Conservation (phyloP, 768 basidiomycete genomes). For the Scleroderma bovista region DNA sequence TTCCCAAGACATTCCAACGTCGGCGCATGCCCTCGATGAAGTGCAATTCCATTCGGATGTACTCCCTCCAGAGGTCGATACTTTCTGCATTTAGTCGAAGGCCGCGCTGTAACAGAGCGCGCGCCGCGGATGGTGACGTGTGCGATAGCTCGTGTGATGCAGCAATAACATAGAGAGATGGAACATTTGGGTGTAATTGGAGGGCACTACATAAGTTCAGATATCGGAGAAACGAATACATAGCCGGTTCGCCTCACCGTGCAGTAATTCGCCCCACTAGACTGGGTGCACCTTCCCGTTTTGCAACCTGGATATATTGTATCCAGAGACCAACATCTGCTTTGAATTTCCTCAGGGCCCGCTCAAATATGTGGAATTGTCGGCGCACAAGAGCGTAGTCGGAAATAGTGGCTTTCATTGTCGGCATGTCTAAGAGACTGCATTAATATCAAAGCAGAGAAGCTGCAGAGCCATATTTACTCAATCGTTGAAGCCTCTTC, state of each 20-base stretch:
- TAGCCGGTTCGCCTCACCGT: slow-evolving; percentile 44
- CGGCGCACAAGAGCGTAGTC: slow-evolving; percentile 81
- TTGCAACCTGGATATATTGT: slow-evolving; percentile 82
- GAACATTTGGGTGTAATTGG: slow-evolving; percentile 77
- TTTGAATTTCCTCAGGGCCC: slow-evolving; percentile 85
- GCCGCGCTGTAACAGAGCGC: slow-evolving; percentile 80
- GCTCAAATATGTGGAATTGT: slow-evolving; percentile 87
- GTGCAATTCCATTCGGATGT: slow-evolving; percentile 84
- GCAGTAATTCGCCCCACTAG: slow-evolving; percentile 80
- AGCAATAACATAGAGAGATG: slow-evolving; percentile 77
- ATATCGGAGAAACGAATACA: neutral
- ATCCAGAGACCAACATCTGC: slow-evolving; percentile 83
- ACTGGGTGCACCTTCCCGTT: slow-evolving; percentile 70
- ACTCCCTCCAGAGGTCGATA: slow-evolving; percentile 81
- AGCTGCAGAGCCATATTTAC: slow-evolving; percentile 36
- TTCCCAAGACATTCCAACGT: slow-evolving; percentile 78
- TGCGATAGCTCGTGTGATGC: slow-evolving; percentile 79
- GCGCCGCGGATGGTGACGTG: slow-evolving; percentile 70
- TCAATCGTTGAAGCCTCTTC: slow-evolving; percentile 67
- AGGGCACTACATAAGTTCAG: slow-evolving; percentile 55
- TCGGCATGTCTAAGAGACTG: slow-evolving; percentile 24
- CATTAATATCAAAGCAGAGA: neutral
- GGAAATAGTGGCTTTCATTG: slow-evolving; percentile 55
- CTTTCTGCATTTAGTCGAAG: slow-evolving; percentile 72
- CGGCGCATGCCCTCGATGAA: slow-evolving; percentile 77